Evolutionary conservation across 2,329 filamentous ascomycete genomes (phyloP), one percentile per base, ranked within the genome.

Genomic region (Alternaria arborescens): DNA sequence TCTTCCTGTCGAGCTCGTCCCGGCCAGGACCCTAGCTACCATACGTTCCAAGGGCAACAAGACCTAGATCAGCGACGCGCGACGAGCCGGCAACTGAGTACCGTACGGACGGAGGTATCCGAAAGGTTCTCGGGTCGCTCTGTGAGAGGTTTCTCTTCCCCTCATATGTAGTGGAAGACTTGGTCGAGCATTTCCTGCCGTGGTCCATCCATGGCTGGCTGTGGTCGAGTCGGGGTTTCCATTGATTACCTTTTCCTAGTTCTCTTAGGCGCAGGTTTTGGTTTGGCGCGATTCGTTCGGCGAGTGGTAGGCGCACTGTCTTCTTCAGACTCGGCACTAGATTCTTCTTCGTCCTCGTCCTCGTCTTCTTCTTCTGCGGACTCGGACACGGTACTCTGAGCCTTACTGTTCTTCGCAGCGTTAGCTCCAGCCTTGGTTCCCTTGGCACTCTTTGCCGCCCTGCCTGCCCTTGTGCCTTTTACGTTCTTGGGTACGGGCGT

Each of bases 351-450:
- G 7, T 75, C 73, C 14, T 72, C 74, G 12, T 76, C 72, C 6
- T 74, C 68, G 5, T 77, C 72, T 8, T 82, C 73, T 59, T 83
- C 80, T 30, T 82, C 79, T 3, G 73, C 73, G n/a, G 72, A 71
- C n/a, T 74, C 73, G 38, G 73, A 76, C 11, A 71, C 71, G 26
- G 70, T 69, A 24, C 74, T 72, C 48, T 76, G 73, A 14, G 73
- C 67, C 61, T 77, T 77, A 28, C 24, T 69, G 48, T 66, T 71
- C 60, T 73, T 77, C 22, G 67, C 66, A 53, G 65, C 44, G 41
- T 66, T 66, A 3, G 68, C 66, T 51, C 59, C 65, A 30, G 64
- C 52, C 55, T 73, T 78, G 32, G 65, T 52, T 11, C 43, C 64
- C 60, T 72, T 74, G 22, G 58, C 69, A n/a, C 48, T 52, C 56